phyloP scores from a whole-genome alignment of 2,329 filamentous ascomycete genomes.

The Microcyclosporella mali region DNA sequence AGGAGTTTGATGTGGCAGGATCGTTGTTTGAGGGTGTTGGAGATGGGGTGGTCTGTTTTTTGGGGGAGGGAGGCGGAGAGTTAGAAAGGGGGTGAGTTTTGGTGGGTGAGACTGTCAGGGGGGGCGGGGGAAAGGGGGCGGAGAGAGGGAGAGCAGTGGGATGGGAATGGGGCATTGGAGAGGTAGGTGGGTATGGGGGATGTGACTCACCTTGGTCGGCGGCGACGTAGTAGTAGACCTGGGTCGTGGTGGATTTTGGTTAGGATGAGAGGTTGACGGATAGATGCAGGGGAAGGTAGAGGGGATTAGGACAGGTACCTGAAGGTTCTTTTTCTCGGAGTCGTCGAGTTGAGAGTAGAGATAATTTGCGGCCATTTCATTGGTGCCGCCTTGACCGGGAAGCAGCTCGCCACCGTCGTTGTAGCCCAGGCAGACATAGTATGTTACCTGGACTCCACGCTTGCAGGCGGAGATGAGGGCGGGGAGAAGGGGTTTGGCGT shows the following conservation, averaged over 20 bases:
- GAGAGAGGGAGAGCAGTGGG: too few species aligned
- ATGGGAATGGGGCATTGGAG: too few species aligned
- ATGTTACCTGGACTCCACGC: conserved; percentile 60
- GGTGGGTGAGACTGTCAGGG: too few species aligned
- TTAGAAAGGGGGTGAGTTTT: too few species aligned
- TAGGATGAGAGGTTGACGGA: too few species aligned
- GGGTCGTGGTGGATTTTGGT: too few species aligned
- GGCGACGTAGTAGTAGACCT: conserved; percentile 64
- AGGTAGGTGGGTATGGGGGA: too few species aligned
- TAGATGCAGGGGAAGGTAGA: conserved; percentile 37
- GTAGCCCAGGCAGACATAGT: conserved; percentile 71
- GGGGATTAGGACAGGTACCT: too few species aligned
- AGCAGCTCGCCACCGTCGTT: conserved; percentile 73
- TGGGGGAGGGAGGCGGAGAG: too few species aligned
- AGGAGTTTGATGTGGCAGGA: conserved; percentile 73
- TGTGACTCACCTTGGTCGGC: too few species aligned
- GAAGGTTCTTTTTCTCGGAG: conserved; percentile 42
- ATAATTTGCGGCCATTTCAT: conserved; percentile 61
- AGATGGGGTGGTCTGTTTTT: conserved; percentile 57
- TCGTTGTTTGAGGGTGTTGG: conserved; percentile 58
- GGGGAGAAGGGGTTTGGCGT: conserved; percentile 60
- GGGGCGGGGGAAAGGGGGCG: too few species aligned
- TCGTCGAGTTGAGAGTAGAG: conserved; percentile 49
- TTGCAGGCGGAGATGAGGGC: conserved; percentile 60
- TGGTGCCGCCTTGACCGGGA: conserved; percentile 68